phyloP scores from a whole-genome alignment of 2,329 filamentous ascomycete genomes.

The Colletotrichum tofieldiae region DNA sequence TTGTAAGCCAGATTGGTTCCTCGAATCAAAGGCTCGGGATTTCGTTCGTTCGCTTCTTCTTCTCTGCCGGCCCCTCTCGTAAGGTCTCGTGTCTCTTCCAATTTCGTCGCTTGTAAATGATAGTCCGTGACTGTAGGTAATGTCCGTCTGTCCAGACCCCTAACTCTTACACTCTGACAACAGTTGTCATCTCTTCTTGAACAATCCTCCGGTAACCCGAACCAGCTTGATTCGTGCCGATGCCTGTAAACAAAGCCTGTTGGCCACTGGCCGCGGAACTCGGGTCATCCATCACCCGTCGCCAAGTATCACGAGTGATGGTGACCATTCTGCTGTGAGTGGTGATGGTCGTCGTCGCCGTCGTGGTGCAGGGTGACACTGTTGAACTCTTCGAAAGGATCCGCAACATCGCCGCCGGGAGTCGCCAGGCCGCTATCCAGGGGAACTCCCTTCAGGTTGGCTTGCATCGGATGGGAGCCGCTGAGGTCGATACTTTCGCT shows the following conservation, averaged over 20 bases:
- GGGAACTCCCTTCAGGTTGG: constrained; percentile 80
- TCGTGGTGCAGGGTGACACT: constrained; percentile 98
- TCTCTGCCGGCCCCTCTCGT: background rate
- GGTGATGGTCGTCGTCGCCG: constrained; percentile 77
- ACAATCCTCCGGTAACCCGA: background rate
- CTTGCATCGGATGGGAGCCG: constrained; percentile 65
- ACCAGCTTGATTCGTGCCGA: background rate
- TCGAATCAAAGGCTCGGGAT: constrained; percentile 10
- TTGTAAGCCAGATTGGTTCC: constrained; percentile 8
- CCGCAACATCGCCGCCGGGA: constrained; percentile 80
- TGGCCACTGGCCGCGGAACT: background rate
- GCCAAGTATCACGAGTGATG: background rate
- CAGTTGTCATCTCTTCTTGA: background rate
- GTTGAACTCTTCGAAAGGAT: constrained; percentile 99
- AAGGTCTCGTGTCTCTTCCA: constrained; percentile 24
- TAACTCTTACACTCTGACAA: constrained; percentile 7
- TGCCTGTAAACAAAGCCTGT: constrained; percentile 12
- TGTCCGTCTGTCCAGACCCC: background rate
- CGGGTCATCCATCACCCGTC: background rate
- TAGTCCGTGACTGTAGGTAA: constrained; percentile 15
- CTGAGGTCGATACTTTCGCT: constrained; percentile 93
- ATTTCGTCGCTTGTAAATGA: constrained; percentile 34
- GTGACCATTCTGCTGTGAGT: constrained; percentile 46
- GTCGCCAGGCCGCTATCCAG: constrained; percentile 89
- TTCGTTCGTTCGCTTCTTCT: constrained; percentile 10